Conservation (phyloP, 2,329 filamentous ascomycete species). For the Pseudocercospora pini-densiflorae region DNA sequence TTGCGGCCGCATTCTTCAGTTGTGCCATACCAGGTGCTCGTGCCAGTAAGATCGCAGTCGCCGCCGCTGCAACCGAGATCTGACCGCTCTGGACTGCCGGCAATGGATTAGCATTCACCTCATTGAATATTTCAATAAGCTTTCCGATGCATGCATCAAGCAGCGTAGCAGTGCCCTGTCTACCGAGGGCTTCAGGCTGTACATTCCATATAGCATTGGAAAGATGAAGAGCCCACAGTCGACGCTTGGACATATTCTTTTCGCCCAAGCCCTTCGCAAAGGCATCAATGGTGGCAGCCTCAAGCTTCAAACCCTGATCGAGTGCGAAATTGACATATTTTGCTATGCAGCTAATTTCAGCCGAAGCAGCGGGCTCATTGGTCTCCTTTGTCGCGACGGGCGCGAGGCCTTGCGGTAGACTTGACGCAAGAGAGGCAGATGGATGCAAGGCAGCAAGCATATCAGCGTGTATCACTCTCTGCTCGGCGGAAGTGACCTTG, state of each 20-base stretch:
- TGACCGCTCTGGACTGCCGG: slow-evolving; percentile 80
- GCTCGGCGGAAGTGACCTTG: slow-evolving; percentile 83
- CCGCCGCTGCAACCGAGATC: slow-evolving; percentile 78
- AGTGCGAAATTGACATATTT: slow-evolving; percentile 68
- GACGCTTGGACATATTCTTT: slow-evolving; percentile 78
- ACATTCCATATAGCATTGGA: slow-evolving; percentile 71
- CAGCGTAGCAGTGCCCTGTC: slow-evolving; percentile 53
- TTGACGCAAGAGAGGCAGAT: slow-evolving; percentile 65
- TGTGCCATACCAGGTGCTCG: slow-evolving; percentile 58
- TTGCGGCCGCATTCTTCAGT: slow-evolving; percentile 60
- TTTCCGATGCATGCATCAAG: slow-evolving; percentile 57
- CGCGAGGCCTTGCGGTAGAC: slow-evolving; percentile 69
- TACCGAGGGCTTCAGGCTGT: slow-evolving; percentile 52
- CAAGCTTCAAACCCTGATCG: slow-evolving; percentile 62
- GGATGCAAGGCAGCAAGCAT: slow-evolving; percentile 71
- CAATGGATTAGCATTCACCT: slow-evolving; percentile 77
- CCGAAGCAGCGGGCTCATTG: slow-evolving; percentile 79
- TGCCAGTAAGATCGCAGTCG: slow-evolving; percentile 64
- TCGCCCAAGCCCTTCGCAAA: slow-evolving; percentile 83
- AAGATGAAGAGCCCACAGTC: slow-evolving; percentile 77
- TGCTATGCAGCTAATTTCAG: slow-evolving; percentile 74
- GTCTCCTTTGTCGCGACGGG: slow-evolving; percentile 79
- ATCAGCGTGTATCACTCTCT: slow-evolving; percentile 80
- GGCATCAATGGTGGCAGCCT: slow-evolving; percentile 69
- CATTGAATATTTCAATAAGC: slow-evolving; percentile 73